Conservation (phyloP, 2,329 filamentous ascomycete genomes). For the Dichotomopilus funicola region DNA sequence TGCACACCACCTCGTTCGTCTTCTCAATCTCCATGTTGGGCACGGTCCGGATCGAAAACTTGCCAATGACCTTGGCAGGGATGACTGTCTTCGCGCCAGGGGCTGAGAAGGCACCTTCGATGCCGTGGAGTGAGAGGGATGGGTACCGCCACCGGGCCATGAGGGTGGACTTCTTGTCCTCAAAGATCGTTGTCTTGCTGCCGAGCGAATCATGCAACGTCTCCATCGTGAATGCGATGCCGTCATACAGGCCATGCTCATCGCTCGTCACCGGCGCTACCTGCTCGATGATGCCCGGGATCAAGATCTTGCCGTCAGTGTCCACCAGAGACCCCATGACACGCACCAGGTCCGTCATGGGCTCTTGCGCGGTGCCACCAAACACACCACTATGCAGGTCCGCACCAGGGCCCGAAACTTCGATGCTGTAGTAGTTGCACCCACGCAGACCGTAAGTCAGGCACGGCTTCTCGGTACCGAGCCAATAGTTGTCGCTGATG, state of each 20-base stretch:
- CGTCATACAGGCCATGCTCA: slow-evolving; percentile 79
- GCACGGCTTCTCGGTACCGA: slow-evolving; percentile 97
- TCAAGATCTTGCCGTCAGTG: slow-evolving; percentile 83
- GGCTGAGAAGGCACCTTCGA: slow-evolving; percentile 90
- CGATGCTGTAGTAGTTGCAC: slow-evolving; percentile 95
- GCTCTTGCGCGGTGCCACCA: slow-evolving; percentile 91
- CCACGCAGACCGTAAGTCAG: slow-evolving; percentile 94
- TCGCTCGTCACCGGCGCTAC: slow-evolving; percentile 83
- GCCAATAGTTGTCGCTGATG: slow-evolving; percentile 99
- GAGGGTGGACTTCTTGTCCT: slow-evolving; percentile 83
- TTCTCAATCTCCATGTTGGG: slow-evolving; percentile 92
- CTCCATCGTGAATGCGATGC: slow-evolving; percentile 93
- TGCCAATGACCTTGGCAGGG: slow-evolving; percentile 93
- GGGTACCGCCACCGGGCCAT: slow-evolving; percentile 97
- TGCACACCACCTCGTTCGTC: slow-evolving; percentile 79
- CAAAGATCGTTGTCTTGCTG: slow-evolving; percentile 77
- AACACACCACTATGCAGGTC: slow-evolving; percentile 97
- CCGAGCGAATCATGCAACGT: slow-evolving; percentile 89
- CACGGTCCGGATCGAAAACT: slow-evolving; percentile 96
- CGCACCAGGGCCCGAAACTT: slow-evolving; percentile 82
- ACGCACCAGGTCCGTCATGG: slow-evolving; percentile 90
- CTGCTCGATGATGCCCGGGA: slow-evolving; percentile 89
- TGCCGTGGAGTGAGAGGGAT: slow-evolving; percentile 85
- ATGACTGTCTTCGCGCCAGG: slow-evolving; percentile 98
- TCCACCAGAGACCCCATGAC: slow-evolving; percentile 82